Evolutionary conservation across 106 monocot genomes (phyloP), one percentile per base, ranked within the genome.

Genomic region (Platanthera zijinensis): DNA sequence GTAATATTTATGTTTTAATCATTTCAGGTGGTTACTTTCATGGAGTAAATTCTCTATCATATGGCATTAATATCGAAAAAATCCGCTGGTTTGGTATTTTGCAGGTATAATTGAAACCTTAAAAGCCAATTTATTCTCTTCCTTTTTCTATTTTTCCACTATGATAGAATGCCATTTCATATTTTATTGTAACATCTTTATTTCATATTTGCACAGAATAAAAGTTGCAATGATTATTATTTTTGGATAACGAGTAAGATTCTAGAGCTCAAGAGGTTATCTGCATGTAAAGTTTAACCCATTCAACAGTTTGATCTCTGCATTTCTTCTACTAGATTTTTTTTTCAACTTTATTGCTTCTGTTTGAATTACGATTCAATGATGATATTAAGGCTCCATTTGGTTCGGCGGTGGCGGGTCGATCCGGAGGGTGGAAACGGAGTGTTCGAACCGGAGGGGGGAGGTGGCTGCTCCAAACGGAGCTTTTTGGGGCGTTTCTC

Each of bases 81-180:
- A 78, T 95, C 15, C 91, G 95, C 21, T 89, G 85, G 89, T 72
- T 87, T 79, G 92, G 92, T 75, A 89, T 95, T 84, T 83, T 95
- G 53, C 95, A 95, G 95, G 92, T 92, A 82, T 3, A 32, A 59
- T 32, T 10, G 28, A 66, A 30, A 10, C 11, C 11, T 13, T 45
- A 76, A 0, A 71, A 22, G 48, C 4, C 21, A 63, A 13, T 63
- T 7, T 7, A 15, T 28, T 39, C 17, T 45, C 46, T 17, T 57
- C 6, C 28, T 48, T 76, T 10, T 28, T 30, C 9, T 47, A 49
- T 19, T 62, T 51, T 74, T 50, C 22, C 18, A 18, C 1, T 7
- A 13, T 69, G 69, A 47, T 69, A 45, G 0, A 48, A 48, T 70
- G 6, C 17, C 17, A 5, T 17, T 45, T 48, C 48, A 15, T 22